Percentiles rank a stretch among this genome's conserved stretches.
phyloP scores from a whole-genome alignment of 371 early-diverging fungal species.

The Zopfochytrium polystomum region DNA sequence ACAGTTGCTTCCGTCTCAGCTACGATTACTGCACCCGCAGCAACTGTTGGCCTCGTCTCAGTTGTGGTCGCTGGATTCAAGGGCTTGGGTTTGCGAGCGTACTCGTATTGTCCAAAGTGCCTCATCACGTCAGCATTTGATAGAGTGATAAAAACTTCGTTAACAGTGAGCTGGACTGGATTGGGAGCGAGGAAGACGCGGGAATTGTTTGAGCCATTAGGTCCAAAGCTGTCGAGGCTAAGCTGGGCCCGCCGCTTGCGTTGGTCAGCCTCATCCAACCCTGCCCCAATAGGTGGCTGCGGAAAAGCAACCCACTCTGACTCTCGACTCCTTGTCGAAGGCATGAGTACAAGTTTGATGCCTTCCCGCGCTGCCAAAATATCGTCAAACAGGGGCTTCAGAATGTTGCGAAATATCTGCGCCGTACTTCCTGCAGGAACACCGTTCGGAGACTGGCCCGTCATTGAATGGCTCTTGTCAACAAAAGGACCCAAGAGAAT shows the following conservation, averaged over 20 bases:
- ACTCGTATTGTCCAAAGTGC: conserved; percentile 63
- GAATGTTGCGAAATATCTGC: conserved; percentile 64
- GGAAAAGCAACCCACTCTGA: conserved; percentile 74
- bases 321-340: conserved; percentile 69
- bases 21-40: too few species aligned
- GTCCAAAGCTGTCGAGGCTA: background rate
- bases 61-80: background rate
- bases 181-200: conserved; percentile 60
- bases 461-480: conserved; percentile 63
- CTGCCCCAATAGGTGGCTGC: conserved; percentile 68
- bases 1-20: too few species aligned
- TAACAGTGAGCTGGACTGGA: conserved; percentile 75
- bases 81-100: conserved; percentile 44
- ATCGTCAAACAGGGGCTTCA: conserved; percentile 47
- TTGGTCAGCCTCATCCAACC: conserved; percentile 15
- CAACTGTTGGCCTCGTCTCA: too few species aligned
- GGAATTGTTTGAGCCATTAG: too few species aligned
- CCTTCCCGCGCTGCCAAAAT: conserved; percentile 5
- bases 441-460: conserved; percentile 49
- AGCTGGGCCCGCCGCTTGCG: conserved; percentile 7
- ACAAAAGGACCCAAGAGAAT: conserved; percentile 87
- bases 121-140: conserved; percentile 69
- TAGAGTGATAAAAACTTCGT: conserved; percentile 72
- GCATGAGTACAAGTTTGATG: conserved; percentile 60
- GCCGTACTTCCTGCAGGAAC: background rate